A percentile compares a stretch with the other conserved stretches of the same genome.
Evolutionary conservation across 306 rosid genomes (phyloP).

Genomic region (Notholithocarpus densiflorus): DNA sequence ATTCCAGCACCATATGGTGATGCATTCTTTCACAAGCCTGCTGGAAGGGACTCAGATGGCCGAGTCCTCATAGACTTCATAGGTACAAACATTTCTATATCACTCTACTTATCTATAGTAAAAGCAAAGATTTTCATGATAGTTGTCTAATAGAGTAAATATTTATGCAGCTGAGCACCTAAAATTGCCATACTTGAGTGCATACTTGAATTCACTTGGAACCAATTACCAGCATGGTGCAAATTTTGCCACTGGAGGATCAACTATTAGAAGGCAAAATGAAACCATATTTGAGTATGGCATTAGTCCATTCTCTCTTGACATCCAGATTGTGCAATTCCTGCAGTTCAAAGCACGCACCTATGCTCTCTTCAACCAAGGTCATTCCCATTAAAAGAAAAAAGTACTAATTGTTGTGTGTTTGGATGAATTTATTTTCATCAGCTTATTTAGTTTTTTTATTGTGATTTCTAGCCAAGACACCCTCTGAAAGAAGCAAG

Average conservation of each 20-base stretch:
- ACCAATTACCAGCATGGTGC: constrained; percentile 81
- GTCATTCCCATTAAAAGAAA: constrained; percentile 24
- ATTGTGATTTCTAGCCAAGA: constrained; percentile 43
- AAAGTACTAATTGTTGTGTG: too few species aligned
- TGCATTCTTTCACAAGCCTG: constrained; percentile 62
- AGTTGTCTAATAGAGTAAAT: neutral
- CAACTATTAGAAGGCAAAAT: constrained; percentile 77
- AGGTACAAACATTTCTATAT: constrained; percentile 32
- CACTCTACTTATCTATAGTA: neutral
- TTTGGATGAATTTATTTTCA: too few species aligned
- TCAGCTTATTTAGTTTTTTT: neutral
- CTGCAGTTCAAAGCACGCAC: constrained; percentile 67
- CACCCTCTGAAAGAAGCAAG: constrained; percentile 41
- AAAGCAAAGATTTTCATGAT: neutral
- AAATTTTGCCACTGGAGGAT: constrained; percentile 92
- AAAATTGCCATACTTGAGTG: constrained; percentile 76
- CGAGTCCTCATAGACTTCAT: constrained; percentile 85
- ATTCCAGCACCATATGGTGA: constrained; percentile 68
- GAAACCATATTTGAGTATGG: constrained; percentile 83
- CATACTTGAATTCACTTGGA: constrained; percentile 87
- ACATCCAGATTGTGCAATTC: constrained; percentile 68
- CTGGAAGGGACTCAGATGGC: constrained; percentile 81
- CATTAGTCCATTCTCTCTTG: constrained; percentile 82
- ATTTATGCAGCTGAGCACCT: constrained; percentile 63
- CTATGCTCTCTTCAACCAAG: constrained; percentile 59